Evolutionary conservation across 2,329 filamentous ascomycete species (phyloP), one percentile per base, ranked within the genome.

Genomic region (Stagonosporopsis vannaccii): DNA sequence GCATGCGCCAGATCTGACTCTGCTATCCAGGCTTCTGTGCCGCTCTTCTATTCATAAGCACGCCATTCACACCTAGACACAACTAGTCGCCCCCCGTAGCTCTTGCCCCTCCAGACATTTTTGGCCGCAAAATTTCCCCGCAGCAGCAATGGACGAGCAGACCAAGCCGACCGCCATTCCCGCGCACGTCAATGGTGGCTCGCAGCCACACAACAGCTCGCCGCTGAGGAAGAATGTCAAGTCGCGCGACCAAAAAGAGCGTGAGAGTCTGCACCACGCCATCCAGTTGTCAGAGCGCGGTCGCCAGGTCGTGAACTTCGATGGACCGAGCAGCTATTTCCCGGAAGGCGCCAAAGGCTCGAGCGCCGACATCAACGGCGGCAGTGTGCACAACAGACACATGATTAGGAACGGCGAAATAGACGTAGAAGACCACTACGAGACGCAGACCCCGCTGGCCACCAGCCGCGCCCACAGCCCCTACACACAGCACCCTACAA

Each of bases 261-360:
- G 84, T 28, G 84, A 87, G 49, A 82, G 76, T 52, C 79, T 87
- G 50, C 83, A 81, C 64, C 80, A 84, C 17, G 84, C 85, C 22
- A 88, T 88, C 57, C 77, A 82, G 62, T 81, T 81, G 6, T 87
- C 85, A 13, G 85, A 85, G 71, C 78, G 76, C 20, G 75, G 77
- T 23, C 78, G 78, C 60, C 76, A 79, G 49, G 74, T 79, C 0
- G 69, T 84, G 40, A 77, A 81, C 61, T 76, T 82, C 40, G 77
- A 79, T 53, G 69, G 60, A 8, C 69, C 72, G 19, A 66, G 67
- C 52, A 66, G 65, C 51, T 70, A 71, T 60, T 71, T 71, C 60
- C 58, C 71, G 17, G 67, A 68, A 30, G 52, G 61, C 37, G 56
- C 67, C 5, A 37, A 50, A 44, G 26, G 41, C 36, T 25, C 35